These are phyloP conservation scores for Senecio squalidus DNA, from an alignment of 140 eudicot species.

Conservation along the genomic window DNA sequence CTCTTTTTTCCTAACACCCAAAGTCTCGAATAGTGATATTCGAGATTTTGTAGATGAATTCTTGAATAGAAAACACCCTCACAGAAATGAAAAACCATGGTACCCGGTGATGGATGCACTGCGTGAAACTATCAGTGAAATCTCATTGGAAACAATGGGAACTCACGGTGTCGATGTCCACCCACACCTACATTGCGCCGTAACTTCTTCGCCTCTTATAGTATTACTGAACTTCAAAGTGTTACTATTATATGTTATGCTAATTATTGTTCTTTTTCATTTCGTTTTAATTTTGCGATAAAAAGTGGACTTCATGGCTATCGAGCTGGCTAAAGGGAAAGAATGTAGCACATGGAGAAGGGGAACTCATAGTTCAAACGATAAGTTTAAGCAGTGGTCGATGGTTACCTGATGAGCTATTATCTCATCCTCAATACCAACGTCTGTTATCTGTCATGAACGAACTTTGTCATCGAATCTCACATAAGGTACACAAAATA, in stretches of 20 bases:
- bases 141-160: neutral
- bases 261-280: neutral
- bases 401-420: neutral
- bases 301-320: neutral
- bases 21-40: neutral
- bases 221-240: neutral
- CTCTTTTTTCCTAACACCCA: neutral
- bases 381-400: neutral
- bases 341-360: neutral
- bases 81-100: neutral
- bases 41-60: neutral
- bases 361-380: neutral
- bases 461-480: neutral
- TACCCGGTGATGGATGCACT: neutral
- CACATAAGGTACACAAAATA: neutral
- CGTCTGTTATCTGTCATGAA: neutral
- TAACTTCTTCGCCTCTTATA: neutral
- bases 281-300: neutral
- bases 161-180: neutral
- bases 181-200: neutral
- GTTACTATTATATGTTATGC: neutral
- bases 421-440: neutral
- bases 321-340: neutral
- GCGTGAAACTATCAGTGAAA: neutral
- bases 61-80: neutral